Evolutionary conservation across 306 rosid genomes (phyloP), one percentile per base, ranked within the genome.

Genomic region (Prinsepia uniflora): DNA sequence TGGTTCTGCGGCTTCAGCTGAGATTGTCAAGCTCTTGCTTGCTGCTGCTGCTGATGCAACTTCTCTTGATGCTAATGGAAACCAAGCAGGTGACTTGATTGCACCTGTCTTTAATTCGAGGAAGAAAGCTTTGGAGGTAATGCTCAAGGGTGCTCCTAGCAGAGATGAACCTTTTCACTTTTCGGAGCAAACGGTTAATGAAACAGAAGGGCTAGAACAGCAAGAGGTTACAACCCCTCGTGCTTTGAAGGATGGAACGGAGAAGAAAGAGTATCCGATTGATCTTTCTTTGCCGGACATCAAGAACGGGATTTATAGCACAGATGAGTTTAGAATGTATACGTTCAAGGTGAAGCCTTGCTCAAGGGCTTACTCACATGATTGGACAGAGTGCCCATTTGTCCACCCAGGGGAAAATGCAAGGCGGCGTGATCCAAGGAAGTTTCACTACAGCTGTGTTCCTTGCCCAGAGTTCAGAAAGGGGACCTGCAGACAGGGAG

Each of bases 341-440:
- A 81, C 84, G 56, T 89, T 89, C 82, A 92, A 92, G 75, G 89
- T 92, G 73, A 89, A 81, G 79, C 96, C 98, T 24, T 92, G 98
- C 74, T 89, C 98, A 52, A 90, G 98, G 79, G 96, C 98, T 65
- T 92, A 92, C 72, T 86, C 98, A 24, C 98, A 92, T 34, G 98
- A 92, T 70, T 92, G 98, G 96, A 92, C 96, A 3, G 96, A 89
- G 87, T 92, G 98, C 47, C 98, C 98, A 2, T 92, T 86, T 70
- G 96, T 85, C 69, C 98, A 92, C 87, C 98, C 95, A 0, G 98
- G 98, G 14, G 98, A 92, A 67, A 92, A 89, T 55, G 95, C 98
- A 1, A 86, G 96, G 87, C 82, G 96, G n/a, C 88, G 98, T 5
- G 98, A 92, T 80, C 98, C 89, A 0, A 77, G 84, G 84, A 87